These are phyloP conservation scores for Chlorella sp. DNA, from an alignment of 139 green algal genomes.

Conservation along the genomic window DNA sequence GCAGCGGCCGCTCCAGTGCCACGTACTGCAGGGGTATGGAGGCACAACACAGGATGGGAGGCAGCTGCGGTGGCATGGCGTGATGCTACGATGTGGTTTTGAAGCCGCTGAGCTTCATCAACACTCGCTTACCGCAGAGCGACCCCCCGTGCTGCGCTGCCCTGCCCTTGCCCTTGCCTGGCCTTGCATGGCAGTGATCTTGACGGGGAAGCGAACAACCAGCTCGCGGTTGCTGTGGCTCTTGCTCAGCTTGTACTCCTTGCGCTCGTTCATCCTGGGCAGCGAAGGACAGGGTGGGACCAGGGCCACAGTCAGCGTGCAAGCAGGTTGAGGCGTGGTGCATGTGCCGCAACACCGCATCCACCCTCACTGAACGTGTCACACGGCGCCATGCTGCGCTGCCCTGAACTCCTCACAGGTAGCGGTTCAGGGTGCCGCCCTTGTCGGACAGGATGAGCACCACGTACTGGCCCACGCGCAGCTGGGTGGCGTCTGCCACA, in stretches of 20 bases:
- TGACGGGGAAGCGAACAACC: background rate
- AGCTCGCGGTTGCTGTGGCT: background rate
- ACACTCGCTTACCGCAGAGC: no score
- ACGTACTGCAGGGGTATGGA: background rate
- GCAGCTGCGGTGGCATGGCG: background rate
- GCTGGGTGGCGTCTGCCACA: background rate
- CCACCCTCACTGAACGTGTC: no score
- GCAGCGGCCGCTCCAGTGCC: slow-evolving; percentile 5
- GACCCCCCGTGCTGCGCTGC: background rate
- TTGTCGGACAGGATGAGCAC: slow-evolving; percentile 5
- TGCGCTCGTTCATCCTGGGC: slow-evolving; percentile 5
- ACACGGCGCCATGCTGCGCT: no score
- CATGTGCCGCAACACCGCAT: no score
- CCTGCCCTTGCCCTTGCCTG: background rate
- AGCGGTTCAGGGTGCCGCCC: background rate
- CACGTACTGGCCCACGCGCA: background rate
- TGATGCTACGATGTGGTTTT: no score
- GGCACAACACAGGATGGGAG: background rate
- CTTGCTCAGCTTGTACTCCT: background rate
- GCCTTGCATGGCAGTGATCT: background rate
- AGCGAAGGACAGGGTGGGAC: no score
- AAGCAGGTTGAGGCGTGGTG: no score
- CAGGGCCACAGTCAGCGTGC: no score
- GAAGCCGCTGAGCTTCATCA: no score
- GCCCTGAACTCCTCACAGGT: background rate